Percentiles rank a stretch among this genome's conserved stretches.
These are phyloP conservation scores for Leccinum broughii DNA, from an alignment of 768 basidiomycete species.

Conservation along the genomic window DNA sequence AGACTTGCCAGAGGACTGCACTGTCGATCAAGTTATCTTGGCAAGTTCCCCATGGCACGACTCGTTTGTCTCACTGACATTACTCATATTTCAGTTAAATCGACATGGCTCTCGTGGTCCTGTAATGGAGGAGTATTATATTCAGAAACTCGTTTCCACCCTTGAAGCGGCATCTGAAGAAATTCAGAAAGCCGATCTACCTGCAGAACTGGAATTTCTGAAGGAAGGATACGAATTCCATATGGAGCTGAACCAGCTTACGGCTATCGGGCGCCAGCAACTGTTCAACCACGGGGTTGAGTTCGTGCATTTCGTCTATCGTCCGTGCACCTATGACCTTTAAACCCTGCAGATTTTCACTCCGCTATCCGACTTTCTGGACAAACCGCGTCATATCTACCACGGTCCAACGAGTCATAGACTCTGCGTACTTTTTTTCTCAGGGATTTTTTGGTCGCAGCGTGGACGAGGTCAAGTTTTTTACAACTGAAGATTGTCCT, in stretches of 20 bases:
- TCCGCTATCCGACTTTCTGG: constrained; percentile 22
- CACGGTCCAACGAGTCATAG: constrained; percentile 30
- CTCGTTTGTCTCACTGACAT: neutral
- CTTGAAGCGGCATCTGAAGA: constrained; percentile 25
- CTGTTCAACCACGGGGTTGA: constrained; percentile 42
- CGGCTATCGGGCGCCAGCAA: constrained; percentile 36
- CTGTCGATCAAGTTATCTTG: constrained; percentile 41
- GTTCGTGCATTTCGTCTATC: constrained; percentile 23
- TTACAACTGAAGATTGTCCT: constrained; percentile 33
- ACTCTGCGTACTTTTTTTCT: constrained; percentile 42
- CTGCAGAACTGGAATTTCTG: constrained; percentile 36
- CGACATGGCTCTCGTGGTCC: constrained; percentile 45
- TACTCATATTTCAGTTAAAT: constrained; percentile 33
- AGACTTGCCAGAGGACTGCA: constrained; percentile 41
- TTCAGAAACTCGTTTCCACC: constrained; percentile 34
- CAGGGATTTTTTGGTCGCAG: constrained; percentile 39
- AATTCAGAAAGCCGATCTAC: constrained; percentile 32
- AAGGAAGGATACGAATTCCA: constrained; percentile 36
- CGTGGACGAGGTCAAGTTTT: constrained; percentile 25
- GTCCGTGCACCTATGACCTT: neutral
- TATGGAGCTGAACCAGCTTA: constrained; percentile 37
- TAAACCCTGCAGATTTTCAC: constrained; percentile 15
- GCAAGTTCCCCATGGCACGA: constrained; percentile 21
- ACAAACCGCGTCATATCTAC: constrained; percentile 18
- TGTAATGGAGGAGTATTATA: constrained; percentile 25